These are phyloP conservation scores for Colletotrichum limetticola DNA, from an alignment of 2,329 filamentous ascomycete species.

Conservation along the genomic window DNA sequence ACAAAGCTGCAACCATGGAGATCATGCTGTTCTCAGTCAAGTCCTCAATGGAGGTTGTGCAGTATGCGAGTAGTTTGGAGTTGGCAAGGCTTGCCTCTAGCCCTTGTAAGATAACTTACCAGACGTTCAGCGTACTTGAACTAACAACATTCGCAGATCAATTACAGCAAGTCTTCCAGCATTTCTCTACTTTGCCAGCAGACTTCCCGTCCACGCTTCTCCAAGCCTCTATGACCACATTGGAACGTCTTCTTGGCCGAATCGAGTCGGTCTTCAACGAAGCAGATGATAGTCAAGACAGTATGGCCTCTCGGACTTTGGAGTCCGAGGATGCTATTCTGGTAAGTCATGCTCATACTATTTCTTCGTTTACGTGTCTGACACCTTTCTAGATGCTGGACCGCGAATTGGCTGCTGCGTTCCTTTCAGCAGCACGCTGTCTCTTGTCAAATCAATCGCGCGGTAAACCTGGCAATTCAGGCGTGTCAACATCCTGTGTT, in stretches of 20 bases:
- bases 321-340: conserved; percentile 60
- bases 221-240: conserved; percentile 54
- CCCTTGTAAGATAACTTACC: conserved; percentile 44
- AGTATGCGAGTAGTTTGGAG: conserved; percentile 55
- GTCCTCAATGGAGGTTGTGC: conserved; percentile 63
- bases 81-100: conserved; percentile 62
- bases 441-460: conserved; percentile 44
- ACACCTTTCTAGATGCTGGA: conserved; percentile 53
- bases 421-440: conserved; percentile 59
- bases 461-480: conserved; percentile 1
- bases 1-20: conserved; percentile 64
- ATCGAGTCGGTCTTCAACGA: conserved; percentile 54
- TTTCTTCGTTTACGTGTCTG: not conserved
- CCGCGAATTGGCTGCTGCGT: conserved; percentile 56
- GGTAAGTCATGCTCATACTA: conserved; percentile 39
- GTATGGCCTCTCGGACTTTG: conserved; percentile 51
- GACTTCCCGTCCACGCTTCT: conserved; percentile 62
- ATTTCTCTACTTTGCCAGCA: conserved; percentile 53
- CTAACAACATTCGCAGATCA: conserved; percentile 48
- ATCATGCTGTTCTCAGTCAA: conserved; percentile 60
- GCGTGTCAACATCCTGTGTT: conserved; percentile 44
- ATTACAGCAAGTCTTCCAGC: conserved; percentile 62
- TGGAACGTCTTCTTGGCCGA: conserved; percentile 58
- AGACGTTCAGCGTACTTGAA: conserved; percentile 8
- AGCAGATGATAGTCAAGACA: conserved; percentile 50